Conservation (phyloP, 805 yeast genomes). For the Nakazawaea siamensis region DNA sequence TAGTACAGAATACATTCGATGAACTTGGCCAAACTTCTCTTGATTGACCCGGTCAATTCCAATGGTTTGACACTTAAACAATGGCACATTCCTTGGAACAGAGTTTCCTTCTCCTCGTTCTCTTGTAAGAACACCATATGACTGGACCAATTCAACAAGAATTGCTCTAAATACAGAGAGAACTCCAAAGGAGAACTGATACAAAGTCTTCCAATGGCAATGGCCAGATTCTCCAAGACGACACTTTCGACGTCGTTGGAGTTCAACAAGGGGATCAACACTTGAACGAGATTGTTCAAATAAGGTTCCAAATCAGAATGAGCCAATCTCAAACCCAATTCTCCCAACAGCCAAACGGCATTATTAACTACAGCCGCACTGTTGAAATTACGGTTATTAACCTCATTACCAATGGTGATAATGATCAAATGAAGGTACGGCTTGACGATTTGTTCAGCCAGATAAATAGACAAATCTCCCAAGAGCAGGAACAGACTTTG, state of each 20-base stretch:
- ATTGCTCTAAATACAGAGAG: conserved; percentile 48
- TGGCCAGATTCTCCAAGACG: conserved; percentile 80
- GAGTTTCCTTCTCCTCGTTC: conserved; percentile 81
- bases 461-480: conserved; percentile 78
- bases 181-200: conserved; percentile 48
- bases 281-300: conserved; percentile 41
- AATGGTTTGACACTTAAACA: conserved; percentile 60
- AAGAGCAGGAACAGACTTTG: conserved; percentile 85
- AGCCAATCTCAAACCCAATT: conserved; percentile 54
- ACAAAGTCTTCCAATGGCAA: conserved; percentile 84
- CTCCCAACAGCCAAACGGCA: conserved; percentile 93
- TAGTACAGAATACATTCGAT: conserved; percentile 53
- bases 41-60: conserved; percentile 43
- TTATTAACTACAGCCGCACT: conserved; percentile 70
- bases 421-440: conserved; percentile 46
- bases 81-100: conserved; percentile 77
- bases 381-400: conserved; percentile 40
- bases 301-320: conserved; percentile 42
- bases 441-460: conserved; percentile 34
- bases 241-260: conserved; percentile 48
- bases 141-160: conserved; percentile 63
- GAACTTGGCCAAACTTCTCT: conserved; percentile 41
- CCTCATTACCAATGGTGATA: conserved; percentile 61
- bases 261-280: conserved; percentile 53
- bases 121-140: conserved; percentile 62